Percentiles rank a stretch among this genome's conserved stretches.
These are phyloP conservation scores for Trichophyton mentagrophytes DNA, from an alignment of 2,329 filamentous ascomycete genomes.

Conservation along the genomic window DNA sequence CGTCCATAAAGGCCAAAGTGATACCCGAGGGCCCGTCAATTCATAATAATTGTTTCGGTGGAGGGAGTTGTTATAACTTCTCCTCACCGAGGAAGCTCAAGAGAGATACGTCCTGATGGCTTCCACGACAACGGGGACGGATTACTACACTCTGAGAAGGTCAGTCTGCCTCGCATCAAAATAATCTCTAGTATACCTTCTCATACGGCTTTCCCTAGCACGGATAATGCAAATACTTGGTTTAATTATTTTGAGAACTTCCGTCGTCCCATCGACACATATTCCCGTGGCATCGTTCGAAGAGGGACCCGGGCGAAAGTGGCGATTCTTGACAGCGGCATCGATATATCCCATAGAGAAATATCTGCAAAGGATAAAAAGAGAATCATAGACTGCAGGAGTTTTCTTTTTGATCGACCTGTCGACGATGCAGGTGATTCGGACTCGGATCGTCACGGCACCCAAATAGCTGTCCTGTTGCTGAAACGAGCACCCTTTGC, in stretches of 20 bases:
- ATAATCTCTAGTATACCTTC: not conserved
- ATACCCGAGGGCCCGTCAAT: no score
- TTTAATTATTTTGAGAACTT: not conserved
- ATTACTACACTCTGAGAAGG: not conserved
- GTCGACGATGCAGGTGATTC: not conserved
- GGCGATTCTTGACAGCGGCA: not conserved
- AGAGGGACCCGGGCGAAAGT: not conserved
- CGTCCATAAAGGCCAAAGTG: no score
- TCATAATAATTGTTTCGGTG: no score
- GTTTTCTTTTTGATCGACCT: not conserved
- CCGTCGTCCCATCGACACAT: not conserved
- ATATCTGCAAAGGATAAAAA: not conserved
- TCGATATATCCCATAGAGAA: not conserved
- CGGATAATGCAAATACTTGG: not conserved
- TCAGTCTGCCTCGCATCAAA: not conserved
- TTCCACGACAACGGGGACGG: no score
- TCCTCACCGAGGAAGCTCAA: no score
- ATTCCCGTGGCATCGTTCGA: not conserved
- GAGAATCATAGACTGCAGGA: not conserved
- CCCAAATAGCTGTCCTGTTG: not conserved
- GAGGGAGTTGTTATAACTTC: no score
- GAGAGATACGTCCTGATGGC: no score
- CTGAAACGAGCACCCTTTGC: not conserved
- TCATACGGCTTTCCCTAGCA: not conserved
- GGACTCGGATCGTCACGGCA: not conserved